Evolutionary conservation across 2,329 filamentous ascomycete genomes (phyloP).

Genomic region (Endoconidiophora polonica): DNA sequence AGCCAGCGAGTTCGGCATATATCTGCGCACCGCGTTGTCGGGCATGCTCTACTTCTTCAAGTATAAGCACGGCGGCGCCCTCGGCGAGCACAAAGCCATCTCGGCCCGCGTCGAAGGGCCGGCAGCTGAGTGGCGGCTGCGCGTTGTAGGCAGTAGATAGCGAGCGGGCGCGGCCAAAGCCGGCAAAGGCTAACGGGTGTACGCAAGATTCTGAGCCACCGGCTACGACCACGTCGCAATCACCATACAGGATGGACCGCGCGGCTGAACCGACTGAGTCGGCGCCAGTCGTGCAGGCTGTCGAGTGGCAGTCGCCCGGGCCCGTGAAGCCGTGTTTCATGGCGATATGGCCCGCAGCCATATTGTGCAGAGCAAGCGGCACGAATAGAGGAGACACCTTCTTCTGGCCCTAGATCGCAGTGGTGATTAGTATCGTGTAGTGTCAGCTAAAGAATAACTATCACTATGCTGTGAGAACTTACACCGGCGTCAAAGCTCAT

Average conservation of each 20-base stretch:
- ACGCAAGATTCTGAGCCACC: slow-evolving; percentile 92
- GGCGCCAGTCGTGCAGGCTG: slow-evolving; percentile 88
- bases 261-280: slow-evolving; percentile 89
- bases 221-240: slow-evolving; percentile 92
- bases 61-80: slow-evolving; percentile 70
- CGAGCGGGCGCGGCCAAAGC: slow-evolving; percentile 76
- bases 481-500: slow-evolving; percentile 59
- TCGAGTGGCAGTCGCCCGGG: slow-evolving; percentile 83
- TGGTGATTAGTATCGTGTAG: not conserved
- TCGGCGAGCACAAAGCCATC: slow-evolving; percentile 86
- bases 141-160: slow-evolving; percentile 70
- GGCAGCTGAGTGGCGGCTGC: slow-evolving; percentile 50
- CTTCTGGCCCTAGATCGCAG: slow-evolving; percentile 55
- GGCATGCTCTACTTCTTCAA: slow-evolving; percentile 86
- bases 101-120: slow-evolving; percentile 70
- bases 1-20: slow-evolving; percentile 78
- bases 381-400: slow-evolving; percentile 91
- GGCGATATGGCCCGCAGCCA: slow-evolving; percentile 85
- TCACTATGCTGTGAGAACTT: slow-evolving; percentile 19
- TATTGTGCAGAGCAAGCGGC: slow-evolving; percentile 81
- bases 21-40: slow-evolving; percentile 60
- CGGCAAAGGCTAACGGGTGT: slow-evolving; percentile 80
- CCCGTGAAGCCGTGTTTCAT: slow-evolving; percentile 84
- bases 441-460: not conserved
- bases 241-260: slow-evolving; percentile 79